A percentile compares a stretch with the other conserved stretches of the same genome.
Conservation (phyloP, 2,329 filamentous ascomycete species). For the Fusarium tanahbumbuense region DNA sequence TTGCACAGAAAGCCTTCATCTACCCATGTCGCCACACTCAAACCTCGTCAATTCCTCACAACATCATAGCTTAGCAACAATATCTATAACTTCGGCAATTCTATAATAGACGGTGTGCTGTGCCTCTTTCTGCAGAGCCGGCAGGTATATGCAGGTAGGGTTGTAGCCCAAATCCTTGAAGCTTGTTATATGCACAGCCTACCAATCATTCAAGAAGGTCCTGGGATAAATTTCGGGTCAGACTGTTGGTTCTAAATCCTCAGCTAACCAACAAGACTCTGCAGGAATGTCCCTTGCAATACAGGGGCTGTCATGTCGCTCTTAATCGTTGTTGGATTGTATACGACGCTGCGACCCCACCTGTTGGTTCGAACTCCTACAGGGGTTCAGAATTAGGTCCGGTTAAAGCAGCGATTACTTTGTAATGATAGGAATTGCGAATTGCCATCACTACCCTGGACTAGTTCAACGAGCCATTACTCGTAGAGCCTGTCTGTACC, state of each 20-base stretch:
- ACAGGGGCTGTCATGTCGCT: neutral
- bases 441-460: neutral
- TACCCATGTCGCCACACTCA: neutral
- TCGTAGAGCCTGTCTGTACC: no score
- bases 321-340: neutral
- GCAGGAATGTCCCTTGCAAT: neutral
- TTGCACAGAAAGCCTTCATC: neutral
- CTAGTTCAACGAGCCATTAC: neutral
- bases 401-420: neutral
- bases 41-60: neutral
- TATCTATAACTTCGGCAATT: neutral
- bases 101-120: neutral
- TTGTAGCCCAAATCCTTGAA: neutral
- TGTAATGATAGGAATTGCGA: neutral
- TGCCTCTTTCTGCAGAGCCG: neutral
- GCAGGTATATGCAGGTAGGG: neutral
- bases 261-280: neutral
- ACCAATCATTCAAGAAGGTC: neutral
- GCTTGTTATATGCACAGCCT: neutral
- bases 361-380: neutral
- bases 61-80: neutral
- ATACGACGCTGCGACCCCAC: neutral
- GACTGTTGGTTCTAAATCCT: neutral
- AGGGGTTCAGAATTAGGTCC: neutral
- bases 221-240: neutral